Evolutionary conservation across 441 rosid species (phyloP).

Genomic region (Erodium moschatum): DNA sequence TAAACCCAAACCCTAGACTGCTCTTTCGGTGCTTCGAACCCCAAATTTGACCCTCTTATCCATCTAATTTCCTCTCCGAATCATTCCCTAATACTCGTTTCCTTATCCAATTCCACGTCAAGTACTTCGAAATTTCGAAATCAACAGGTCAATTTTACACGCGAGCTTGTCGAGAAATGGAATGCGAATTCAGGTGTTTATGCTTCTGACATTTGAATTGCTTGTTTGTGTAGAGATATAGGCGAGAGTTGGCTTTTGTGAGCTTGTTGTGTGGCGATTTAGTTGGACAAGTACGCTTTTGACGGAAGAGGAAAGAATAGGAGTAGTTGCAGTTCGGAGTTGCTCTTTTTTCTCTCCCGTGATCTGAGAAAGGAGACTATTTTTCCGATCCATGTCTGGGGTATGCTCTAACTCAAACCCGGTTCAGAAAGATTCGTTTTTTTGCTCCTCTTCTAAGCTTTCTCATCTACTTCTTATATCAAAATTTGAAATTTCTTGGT

Average conservation of each 20-base stretch:
- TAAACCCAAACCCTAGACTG: slow-evolving; percentile 7
- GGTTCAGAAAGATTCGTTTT: background rate
- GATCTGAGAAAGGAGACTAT: background rate
- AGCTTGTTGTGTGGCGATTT: background rate
- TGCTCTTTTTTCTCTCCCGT: background rate
- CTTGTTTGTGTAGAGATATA: background rate
- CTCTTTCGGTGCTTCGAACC: background rate
- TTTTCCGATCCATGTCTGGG: background rate
- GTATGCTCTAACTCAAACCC: background rate
- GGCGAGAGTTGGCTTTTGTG: slow-evolving; percentile 3
- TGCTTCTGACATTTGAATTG: background rate
- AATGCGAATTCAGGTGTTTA: background rate
- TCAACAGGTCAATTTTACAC: background rate
- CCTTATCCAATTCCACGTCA: background rate
- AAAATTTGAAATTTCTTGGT: background rate
- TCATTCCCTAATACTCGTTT: background rate
- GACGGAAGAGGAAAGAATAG: background rate
- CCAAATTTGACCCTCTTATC: background rate
- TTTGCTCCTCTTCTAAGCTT: background rate
- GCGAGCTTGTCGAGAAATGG: background rate
- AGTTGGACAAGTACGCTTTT: background rate
- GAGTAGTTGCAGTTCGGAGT: background rate
- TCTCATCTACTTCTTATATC: background rate
- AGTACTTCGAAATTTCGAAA: background rate
- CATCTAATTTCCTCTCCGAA: slow-evolving; percentile 2